Conservation (phyloP, 2,329 filamentous ascomycete species). For the Scedosporium dehoogii region DNA sequence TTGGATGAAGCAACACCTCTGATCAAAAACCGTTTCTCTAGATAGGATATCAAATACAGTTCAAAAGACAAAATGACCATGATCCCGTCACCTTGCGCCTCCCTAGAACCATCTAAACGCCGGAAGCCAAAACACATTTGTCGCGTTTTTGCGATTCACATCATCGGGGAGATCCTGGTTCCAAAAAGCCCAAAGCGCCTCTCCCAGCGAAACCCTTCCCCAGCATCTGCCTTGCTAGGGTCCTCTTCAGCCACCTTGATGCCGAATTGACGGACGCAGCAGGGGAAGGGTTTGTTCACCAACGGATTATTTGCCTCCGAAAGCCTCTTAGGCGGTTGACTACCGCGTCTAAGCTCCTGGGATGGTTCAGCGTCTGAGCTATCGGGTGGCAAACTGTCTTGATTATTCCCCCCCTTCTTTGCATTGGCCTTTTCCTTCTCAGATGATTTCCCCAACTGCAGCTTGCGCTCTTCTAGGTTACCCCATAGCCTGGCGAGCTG, state of each 20-base stretch:
- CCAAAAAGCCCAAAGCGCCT: constrained; percentile 55
- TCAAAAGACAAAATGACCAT: too few relatives aligned
- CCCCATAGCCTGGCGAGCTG: constrained; percentile 77
- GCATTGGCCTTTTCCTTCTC: constrained; percentile 14
- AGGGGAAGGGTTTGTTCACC: constrained; percentile 53
- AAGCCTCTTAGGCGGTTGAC: constrained; percentile 4
- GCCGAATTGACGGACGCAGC: constrained; percentile 64
- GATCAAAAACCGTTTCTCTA: too few relatives aligned
- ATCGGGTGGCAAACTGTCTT: constrained; percentile 23
- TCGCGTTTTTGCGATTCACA: too few relatives aligned
- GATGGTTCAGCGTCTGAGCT: constrained; percentile 26
- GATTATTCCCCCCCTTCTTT: background rate
- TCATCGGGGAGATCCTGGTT: constrained; percentile 38
- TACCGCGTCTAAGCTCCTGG: background rate
- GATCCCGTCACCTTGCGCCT: too few relatives aligned
- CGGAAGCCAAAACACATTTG: background rate
- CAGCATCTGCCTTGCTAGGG: constrained; percentile 32
- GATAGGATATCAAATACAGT: too few relatives aligned
- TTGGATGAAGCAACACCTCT: too few relatives aligned
- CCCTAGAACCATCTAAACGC: too few relatives aligned
- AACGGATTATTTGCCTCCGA: constrained; percentile 12
- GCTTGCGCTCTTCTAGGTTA: constrained; percentile 64
- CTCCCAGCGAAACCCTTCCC: constrained; percentile 43
- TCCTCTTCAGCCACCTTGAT: constrained; percentile 34
- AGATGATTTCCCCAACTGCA: constrained; percentile 15